Base-by-base conservation (phyloP, 2,329 filamentous ascomycete genomes). In the Colletotrichum euphorbiae region DNA sequence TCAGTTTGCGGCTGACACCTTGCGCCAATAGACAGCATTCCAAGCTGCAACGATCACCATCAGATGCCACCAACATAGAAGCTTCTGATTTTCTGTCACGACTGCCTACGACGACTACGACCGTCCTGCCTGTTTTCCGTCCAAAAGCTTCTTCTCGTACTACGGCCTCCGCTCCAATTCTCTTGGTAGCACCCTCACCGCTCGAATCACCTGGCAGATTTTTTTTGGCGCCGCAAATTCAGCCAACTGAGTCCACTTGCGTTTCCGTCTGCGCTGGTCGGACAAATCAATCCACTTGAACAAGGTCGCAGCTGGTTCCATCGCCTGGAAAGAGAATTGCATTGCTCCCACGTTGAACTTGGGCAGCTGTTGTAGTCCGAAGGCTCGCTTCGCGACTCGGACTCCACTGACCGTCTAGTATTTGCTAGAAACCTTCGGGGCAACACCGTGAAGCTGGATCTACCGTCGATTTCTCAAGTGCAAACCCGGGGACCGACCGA, bases 381-480 rank as follows among this genome's bases (percentile, higher is more conserved):
- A 45, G 28, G 50, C 43, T 62, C 17, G 45, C 48, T 51, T 40
- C 28, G 17, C 65, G 50, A 61, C 54, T 69, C 48, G 55, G 48
- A 51, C 60, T 54, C 13, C 36, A 57, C 54, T 64, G 52, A 64
- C 42, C 38, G 17, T 58, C 48, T 45, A 54, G 65, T 33, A 58
- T 28, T 51, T 60, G 50, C 38, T 42, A 62, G 58, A 69, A 72
- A 73, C 76, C 75, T 75, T 74, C 66, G 70, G 72, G 70, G 73
- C 78, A 84, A 89, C 83, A 91, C 89, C 92, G 93, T 89, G 91
- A 96, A 94, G 86, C 93, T 97, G 93, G 93, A 94, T 92, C 90
- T 94, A 81, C 92, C 93, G 83, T 92, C 92, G 83, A 91, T 94
- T 78, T 91, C 91, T 78, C 90, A 93, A 85, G 89, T 92, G 84